These are phyloP conservation scores for Juncus inflexus DNA, from an alignment of 176 grass and related monocot genomes.

Conservation along the genomic window DNA sequence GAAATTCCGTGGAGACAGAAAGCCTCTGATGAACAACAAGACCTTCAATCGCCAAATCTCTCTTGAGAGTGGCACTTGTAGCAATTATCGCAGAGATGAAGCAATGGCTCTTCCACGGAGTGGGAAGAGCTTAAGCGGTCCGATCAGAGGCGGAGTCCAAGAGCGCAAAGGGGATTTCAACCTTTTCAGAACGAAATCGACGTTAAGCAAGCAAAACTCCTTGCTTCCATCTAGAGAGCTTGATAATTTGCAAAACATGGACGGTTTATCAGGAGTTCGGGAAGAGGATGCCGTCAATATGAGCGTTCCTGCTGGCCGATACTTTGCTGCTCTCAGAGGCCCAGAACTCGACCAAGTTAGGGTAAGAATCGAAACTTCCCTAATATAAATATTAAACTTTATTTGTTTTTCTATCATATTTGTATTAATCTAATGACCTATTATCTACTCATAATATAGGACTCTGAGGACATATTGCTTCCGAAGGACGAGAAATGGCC, in stretches of 20 bases:
- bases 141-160: slow-evolving; percentile 16
- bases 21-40: slow-evolving; percentile 31
- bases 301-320: slow-evolving; percentile 83
- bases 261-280: slow-evolving; percentile 30
- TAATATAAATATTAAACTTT: background rate
- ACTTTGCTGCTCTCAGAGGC: slow-evolving; percentile 92
- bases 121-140: slow-evolving; percentile 64
- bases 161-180: slow-evolving; percentile 73
- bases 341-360: slow-evolving; percentile 97
- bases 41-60: slow-evolving; percentile 74
- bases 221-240: slow-evolving; percentile 50
- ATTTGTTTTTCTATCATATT: background rate
- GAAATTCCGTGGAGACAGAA: slow-evolving; percentile 44
- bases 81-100: slow-evolving; percentile 19
- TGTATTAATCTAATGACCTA: background rate
- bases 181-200: slow-evolving; percentile 94
- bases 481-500: slow-evolving; percentile 96
- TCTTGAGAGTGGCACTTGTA: slow-evolving; percentile 43
- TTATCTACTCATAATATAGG: slow-evolving; percentile 24
- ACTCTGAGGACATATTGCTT: slow-evolving; percentile 81
- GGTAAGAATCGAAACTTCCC: slow-evolving; percentile 31
- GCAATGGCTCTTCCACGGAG: slow-evolving; percentile 53
- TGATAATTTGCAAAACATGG: slow-evolving; percentile 34
- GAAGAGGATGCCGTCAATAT: slow-evolving; percentile 62
- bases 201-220: slow-evolving; percentile 73